Evolutionary conservation across 2,329 filamentous ascomycete genomes (phyloP), one percentile per base, ranked within the genome.

Genomic region (Aspergillus quadrilineatus): DNA sequence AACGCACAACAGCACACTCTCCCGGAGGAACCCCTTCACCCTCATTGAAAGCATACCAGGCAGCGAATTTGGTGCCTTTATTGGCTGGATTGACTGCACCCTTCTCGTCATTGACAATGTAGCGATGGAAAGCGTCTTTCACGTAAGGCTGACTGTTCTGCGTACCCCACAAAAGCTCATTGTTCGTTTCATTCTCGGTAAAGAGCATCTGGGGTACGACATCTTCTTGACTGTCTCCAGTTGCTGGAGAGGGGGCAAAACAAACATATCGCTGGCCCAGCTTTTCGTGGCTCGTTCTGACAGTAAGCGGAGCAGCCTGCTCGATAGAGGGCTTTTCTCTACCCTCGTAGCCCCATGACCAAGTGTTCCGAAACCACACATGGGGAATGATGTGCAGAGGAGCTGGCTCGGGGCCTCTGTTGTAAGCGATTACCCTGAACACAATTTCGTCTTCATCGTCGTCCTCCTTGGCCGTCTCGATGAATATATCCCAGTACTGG

Each of bases 281-380:
- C 55, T 85, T 88, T 70, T 85, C 80, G 70, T 97, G 93, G 32
- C 84, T 85, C n/a, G 91, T 89, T 67, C 89, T 86, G 54, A 86
- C 87, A 53, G 87, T 82, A 47, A 87, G 86, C 29, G 89, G 84
- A 26, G 80, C 83, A 28, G 86, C 77, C 61, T 85, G 81, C 50
- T 81, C 79, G 60, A 97, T 89, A n/a, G 81, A 85, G 0, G 93
- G 94, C 76, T 95, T 96, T 72, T 87, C 86, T 50, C 81, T 78
- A 9, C 85, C 73, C 68, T 96, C 90, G 61, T 89, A 84, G 22
- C 92, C 93, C 93, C 93, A 97, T 39, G 89, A 85, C 94, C 94
- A 97, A 3, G 92, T 97, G 73, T 97, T 97, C 62, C 93, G 86
- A 79, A 97, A 97, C 91, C 92, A 97, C 51, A 96, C 85, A 59